Percentiles rank a stretch among this genome's conserved stretches.
phyloP scores from a whole-genome alignment of 2,329 filamentous ascomycete genomes.

The Ophiostoma sp. region DNA sequence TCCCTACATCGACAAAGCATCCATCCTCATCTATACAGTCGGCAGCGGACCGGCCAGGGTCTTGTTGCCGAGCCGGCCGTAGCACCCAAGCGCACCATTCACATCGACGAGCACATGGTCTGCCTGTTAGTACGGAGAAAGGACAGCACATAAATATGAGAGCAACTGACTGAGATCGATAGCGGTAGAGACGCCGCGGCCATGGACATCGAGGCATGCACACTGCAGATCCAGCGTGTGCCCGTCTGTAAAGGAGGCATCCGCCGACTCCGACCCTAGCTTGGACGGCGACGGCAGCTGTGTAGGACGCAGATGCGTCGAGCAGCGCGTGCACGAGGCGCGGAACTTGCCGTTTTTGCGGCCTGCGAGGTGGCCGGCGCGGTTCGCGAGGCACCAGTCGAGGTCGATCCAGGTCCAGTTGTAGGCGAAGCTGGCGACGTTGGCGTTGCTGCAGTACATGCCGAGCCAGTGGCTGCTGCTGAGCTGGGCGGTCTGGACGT shows the following conservation, averaged over 20 bases:
- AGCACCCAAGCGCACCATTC: conserved; percentile 38
- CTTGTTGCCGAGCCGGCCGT: conserved; percentile 36
- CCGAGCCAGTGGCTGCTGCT: conserved; percentile 36
- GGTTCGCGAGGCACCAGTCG: conserved; percentile 32
- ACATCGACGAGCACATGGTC: conserved; percentile 33
- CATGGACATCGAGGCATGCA: conserved; percentile 25
- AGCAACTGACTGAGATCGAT: conserved; percentile 30
- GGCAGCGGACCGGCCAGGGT: conserved; percentile 24
- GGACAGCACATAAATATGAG: not conserved
- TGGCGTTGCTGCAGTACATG: conserved; percentile 38
- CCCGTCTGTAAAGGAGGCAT: not conserved
- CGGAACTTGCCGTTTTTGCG: conserved; percentile 29
- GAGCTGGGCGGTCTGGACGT: conserved; percentile 35
- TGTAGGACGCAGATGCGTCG: not conserved
- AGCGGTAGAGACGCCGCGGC: conserved; percentile 14
- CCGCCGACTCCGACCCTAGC: not conserved
- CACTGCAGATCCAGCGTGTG: conserved; percentile 29
- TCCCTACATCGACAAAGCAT: not conserved
- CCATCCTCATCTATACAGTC: not conserved
- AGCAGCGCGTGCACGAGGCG: conserved; percentile 28
- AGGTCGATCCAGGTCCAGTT: conserved; percentile 41
- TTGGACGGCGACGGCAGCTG: not conserved
- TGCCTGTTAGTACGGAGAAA: conserved; percentile 30
- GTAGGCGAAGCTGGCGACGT: conserved; percentile 35
- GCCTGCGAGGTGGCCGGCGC: conserved; percentile 27